Base-by-base conservation (phyloP, 2,329 filamentous ascomycete genomes). In the Colletotrichum endophyticum region DNA sequence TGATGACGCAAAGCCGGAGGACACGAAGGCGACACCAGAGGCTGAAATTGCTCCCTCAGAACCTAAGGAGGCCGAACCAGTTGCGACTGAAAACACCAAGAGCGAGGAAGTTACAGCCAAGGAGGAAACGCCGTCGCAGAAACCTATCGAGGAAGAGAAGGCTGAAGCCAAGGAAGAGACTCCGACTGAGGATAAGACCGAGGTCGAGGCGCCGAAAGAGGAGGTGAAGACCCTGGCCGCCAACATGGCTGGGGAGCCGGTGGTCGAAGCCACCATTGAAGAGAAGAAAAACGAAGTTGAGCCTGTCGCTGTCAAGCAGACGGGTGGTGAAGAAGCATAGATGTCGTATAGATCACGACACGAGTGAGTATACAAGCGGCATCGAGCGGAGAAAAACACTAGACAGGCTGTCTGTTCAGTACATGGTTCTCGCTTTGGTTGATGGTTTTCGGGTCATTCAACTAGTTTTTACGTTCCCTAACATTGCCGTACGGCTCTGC, bases 221-320 rank as follows among this genome's bases (percentile, higher is more conserved):
- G 80, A 80, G 36, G 66, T 77, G 25, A 85, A 87, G 80, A 85
- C 85, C 1, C 80, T 87, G 22, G 85, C 81, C 28, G 81, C 84
- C 13, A 87, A 88, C 77, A 85, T 81, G 67, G 87, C 87, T 8
- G 87, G 87, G 4, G 87, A 88, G 80, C 84, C 84, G 36, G 81
- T 89, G n/a, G 78, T 87, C 12, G 83, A 86, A 74, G 84, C 85
- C 4, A 81, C 82, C 28, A 77, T 88, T 15, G 79, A 84, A 69
- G 83, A 85, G 78, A 81, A 82, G 57, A 81, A 83, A 66, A 83
- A 81, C 34, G 83, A 81, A 72, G 79, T 86, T 66, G 81, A 87
- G 76, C 84, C 85, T 15, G 80, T 84, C 39, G 80, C 82, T 28
- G 83, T 84, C 8, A 80, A 84, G 66, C 84, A 87, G 49, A 74